Percentiles rank a stretch among this genome's conserved stretches.
These are phyloP conservation scores for Lachancea mirantina DNA, from an alignment of 805 yeast genomes.

Conservation along the genomic window DNA sequence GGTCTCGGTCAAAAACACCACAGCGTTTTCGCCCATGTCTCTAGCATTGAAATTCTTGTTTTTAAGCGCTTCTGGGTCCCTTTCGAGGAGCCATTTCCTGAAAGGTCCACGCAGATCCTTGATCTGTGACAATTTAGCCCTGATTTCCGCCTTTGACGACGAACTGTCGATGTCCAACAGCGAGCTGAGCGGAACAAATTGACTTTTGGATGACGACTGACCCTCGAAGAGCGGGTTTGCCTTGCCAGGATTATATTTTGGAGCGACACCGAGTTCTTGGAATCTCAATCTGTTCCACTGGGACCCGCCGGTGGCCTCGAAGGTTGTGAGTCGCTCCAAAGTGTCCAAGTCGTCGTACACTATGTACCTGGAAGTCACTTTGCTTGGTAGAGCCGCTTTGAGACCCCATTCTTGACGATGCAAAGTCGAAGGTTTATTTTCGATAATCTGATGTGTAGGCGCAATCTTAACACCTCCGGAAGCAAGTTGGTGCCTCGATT, in stretches of 20 bases:
- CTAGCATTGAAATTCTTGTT: constrained; percentile 25
- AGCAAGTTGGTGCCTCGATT: constrained; percentile 17
- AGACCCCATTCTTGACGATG: constrained; percentile 68
- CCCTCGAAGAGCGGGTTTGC: constrained; percentile 33
- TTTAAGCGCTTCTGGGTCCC: constrained; percentile 38
- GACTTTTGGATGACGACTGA: constrained; percentile 12
- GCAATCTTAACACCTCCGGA: constrained; percentile 15
- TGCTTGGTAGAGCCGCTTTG: constrained; percentile 61
- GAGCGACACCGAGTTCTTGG: constrained; percentile 54
- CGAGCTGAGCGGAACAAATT: constrained; percentile 18
- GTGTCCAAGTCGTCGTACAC: constrained; percentile 63
- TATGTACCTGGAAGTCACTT: constrained; percentile 50
- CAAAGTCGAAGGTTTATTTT: constrained; percentile 58
- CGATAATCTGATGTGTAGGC: constrained; percentile 71
- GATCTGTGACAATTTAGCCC: constrained; percentile 35
- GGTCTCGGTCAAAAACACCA: constrained; percentile 34
- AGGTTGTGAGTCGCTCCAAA: constrained; percentile 59
- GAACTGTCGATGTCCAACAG: constrained; percentile 13
- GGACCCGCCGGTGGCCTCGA: constrained; percentile 52
- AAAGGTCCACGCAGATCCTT: constrained; percentile 46
- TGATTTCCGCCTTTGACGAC: constrained; percentile 14
- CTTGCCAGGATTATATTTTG: constrained; percentile 21
- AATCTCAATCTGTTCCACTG: constrained; percentile 57
- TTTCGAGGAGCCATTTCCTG: constrained; percentile 45
- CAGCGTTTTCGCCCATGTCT: constrained; percentile 34